Evolutionary conservation across 805 yeast species (phyloP).

Genomic region (Kodamaea hsintzibuensis): DNA sequence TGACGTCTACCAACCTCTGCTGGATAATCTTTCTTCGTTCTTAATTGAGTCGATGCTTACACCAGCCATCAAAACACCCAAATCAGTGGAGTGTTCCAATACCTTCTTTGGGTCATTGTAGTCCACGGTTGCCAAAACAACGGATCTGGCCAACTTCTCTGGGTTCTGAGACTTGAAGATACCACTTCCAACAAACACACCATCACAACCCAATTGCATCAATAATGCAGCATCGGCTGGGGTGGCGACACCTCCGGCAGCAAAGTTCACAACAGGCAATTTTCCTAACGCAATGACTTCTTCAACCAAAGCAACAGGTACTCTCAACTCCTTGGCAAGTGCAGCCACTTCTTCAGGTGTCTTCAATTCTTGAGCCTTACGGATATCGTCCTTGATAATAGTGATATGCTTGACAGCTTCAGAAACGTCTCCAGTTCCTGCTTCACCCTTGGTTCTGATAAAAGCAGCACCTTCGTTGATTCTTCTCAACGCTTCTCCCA

Average conservation of each 20-base stretch:
- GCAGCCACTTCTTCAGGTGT: conserved; percentile 47
- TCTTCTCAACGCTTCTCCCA: conserved; percentile 81
- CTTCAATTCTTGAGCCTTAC: conserved; percentile 39
- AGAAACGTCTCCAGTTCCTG: conserved; percentile 84
- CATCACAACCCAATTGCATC: conserved; percentile 80
- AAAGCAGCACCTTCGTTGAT: conserved; percentile 83
- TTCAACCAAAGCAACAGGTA: conserved; percentile 55
- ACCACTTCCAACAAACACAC: conserved; percentile 78
- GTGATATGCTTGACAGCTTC: conserved; percentile 79
- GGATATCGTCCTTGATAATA: conserved; percentile 57
- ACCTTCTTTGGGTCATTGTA: conserved; percentile 60
- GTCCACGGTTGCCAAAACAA: conserved; percentile 76
- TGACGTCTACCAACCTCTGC: conserved; percentile 50
- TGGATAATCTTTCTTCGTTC: conserved; percentile 47
- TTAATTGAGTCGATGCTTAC: conserved; percentile 53
- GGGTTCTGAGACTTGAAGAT: conserved; percentile 76
- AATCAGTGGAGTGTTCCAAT: conserved; percentile 64
- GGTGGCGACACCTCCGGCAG: conserved; percentile 88
- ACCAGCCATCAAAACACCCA: conserved; percentile 80
- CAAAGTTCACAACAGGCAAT: conserved; percentile 81
- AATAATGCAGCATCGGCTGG: conserved; percentile 86
- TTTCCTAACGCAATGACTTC: conserved; percentile 49
- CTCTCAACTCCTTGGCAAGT: conserved; percentile 59
- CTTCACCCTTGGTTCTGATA: conserved; percentile 87
- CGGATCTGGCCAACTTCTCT: conserved; percentile 70